phyloP scores from a whole-genome alignment of 2,329 filamentous ascomycete species.

The Daldinia sp. region DNA sequence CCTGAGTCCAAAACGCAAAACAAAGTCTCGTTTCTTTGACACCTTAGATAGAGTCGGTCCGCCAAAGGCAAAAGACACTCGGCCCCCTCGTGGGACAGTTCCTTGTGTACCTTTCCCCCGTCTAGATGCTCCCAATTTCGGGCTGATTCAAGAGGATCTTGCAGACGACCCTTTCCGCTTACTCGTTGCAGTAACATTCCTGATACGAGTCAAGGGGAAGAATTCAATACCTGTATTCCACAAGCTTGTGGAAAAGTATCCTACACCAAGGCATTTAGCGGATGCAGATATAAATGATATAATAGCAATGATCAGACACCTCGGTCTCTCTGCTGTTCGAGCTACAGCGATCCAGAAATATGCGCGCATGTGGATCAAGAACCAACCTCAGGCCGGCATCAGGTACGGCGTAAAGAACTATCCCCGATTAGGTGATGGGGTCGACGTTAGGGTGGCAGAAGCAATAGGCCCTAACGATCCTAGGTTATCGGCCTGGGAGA shows the following conservation, averaged over 20 bases:
- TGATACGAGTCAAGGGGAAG: constrained; percentile 80
- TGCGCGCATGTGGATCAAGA: constrained; percentile 71
- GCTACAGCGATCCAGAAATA: constrained; percentile 74
- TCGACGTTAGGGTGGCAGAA: constrained; percentile 45
- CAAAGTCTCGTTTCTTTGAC: constrained; percentile 49
- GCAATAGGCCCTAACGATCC: constrained; percentile 40
- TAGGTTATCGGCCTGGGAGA: constrained; percentile 68
- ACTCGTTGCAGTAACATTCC: constrained; percentile 82
- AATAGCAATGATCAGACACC: constrained; percentile 67
- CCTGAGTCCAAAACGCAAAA: constrained; percentile 39
- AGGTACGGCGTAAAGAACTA: constrained; percentile 64
- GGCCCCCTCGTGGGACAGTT: constrained; percentile 55
- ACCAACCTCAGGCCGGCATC: constrained; percentile 66
- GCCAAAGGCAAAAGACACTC: constrained; percentile 40
- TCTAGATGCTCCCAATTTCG: constrained; percentile 70
- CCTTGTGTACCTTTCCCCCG: constrained; percentile 72
- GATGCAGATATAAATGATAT: constrained; percentile 64
- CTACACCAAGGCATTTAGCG: constrained; percentile 70
- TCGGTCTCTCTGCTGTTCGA: constrained; percentile 76
- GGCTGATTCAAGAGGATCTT: constrained; percentile 84
- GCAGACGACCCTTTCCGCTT: constrained; percentile 79
- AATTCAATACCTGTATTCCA: constrained; percentile 80
- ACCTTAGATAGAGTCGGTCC: constrained; percentile 7
- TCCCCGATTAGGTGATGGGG: constrained; percentile 41
- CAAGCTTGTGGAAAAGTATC: constrained; percentile 71